These are phyloP conservation scores for Sordaria brevicollis DNA, from an alignment of 495 filamentous ascomycete species.

Conservation along the genomic window DNA sequence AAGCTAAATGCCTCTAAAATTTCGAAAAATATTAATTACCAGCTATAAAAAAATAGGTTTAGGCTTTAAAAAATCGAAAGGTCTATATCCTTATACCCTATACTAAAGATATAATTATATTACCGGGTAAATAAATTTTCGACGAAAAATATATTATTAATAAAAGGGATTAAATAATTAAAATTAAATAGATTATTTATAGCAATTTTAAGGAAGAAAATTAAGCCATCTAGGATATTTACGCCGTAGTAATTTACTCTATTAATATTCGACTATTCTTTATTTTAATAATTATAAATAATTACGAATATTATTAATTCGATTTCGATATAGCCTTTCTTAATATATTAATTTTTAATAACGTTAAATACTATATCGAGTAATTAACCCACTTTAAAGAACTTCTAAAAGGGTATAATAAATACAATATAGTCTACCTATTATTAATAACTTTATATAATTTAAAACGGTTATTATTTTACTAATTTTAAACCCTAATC, in stretches of 20 bases:
- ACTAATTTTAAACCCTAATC: not conserved
- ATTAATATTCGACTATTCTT: not conserved
- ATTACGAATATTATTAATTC: not conserved
- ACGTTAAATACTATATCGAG: not conserved
- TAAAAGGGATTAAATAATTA: not conserved
- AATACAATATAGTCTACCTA: too few relatives aligned
- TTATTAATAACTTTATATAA: too few relatives aligned
- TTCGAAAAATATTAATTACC: too few relatives aligned
- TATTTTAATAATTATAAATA: not conserved
- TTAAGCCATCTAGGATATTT: not conserved
- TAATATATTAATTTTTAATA: not conserved
- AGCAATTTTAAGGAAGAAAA: too few relatives aligned
- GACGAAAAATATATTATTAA: not conserved
- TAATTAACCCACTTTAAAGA: not conserved
- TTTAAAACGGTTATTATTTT: too few relatives aligned
- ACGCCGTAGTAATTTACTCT: not conserved
- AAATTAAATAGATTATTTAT: not conserved
- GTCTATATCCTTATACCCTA: not conserved
- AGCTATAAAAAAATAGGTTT: not conserved
- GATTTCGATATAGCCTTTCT: not conserved
- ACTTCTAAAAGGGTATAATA: not conserved
- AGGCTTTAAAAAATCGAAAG: not conserved
- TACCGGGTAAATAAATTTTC: not conserved
- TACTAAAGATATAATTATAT: not conserved
- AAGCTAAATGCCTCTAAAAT: not conserved